Evolutionary conservation across 2,329 filamentous ascomycete genomes (phyloP).

Genomic region (Epichloe uncinata): DNA sequence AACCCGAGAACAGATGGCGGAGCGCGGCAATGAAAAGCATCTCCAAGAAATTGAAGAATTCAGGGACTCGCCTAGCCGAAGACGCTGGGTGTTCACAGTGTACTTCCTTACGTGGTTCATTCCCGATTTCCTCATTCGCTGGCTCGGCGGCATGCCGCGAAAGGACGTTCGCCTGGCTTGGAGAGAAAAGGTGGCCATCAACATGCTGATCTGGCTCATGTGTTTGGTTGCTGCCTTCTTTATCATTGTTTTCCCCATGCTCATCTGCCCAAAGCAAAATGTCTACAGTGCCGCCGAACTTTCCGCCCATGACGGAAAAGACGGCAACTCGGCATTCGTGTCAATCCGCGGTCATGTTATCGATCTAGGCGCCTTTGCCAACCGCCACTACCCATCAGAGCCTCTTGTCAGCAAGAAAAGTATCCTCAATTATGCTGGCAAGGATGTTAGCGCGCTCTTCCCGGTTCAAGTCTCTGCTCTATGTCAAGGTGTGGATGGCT

Average conservation of each 20-base stretch:
- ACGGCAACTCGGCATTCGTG: constrained; percentile 49
- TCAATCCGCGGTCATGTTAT: constrained; percentile 85
- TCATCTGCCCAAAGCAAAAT: constrained; percentile 86
- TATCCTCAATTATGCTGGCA: constrained; percentile 70
- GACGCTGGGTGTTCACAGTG: constrained; percentile 80
- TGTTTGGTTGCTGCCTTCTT: constrained; percentile 74
- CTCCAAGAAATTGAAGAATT: constrained; percentile 84
- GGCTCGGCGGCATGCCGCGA: constrained; percentile 71
- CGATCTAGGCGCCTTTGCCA: constrained; percentile 60
- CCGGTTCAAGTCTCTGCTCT: constrained; percentile 89
- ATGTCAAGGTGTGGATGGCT: constrained; percentile 62
- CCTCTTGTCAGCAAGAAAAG: constrained; percentile 40
- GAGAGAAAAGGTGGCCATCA: constrained; percentile 97
- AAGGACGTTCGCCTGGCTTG: constrained; percentile 89
- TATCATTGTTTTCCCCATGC: constrained; percentile 70
- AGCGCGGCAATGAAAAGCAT: constrained; percentile 84
- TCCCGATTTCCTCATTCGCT: constrained; percentile 69
- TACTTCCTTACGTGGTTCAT: constrained; percentile 76
- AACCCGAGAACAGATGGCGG: constrained; percentile 84
- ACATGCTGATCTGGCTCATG: constrained; percentile 87
- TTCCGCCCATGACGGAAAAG: constrained; percentile 57
- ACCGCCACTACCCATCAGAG: constrained; percentile 54
- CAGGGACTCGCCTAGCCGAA: constrained; percentile 63
- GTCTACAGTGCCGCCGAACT: constrained; percentile 75
- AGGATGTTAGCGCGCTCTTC: constrained; percentile 80